Conservation (phyloP, 495 filamentous ascomycete genomes). For the Sporormia fimetaria region DNA sequence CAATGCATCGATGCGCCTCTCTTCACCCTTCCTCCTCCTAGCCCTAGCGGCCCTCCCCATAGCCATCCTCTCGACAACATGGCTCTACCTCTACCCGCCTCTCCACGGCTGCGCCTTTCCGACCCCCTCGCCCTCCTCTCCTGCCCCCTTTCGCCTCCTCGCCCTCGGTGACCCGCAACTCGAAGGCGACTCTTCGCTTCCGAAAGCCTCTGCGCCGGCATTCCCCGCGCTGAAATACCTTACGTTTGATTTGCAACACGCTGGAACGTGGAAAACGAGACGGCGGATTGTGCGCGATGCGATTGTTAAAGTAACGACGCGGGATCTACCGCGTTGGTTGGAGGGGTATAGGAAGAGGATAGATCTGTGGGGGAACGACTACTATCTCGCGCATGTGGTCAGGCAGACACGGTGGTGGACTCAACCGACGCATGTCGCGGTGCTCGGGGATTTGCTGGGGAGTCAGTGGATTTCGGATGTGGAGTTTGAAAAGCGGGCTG, state of each 20-base stretch:
- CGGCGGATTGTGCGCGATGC: conserved; percentile 14
- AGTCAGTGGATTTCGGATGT: conserved; percentile 86
- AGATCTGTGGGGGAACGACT: conserved; percentile 88
- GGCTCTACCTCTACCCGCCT: conserved; percentile 82
- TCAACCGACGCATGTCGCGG: conserved; percentile 72
- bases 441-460: conserved; percentile 86
- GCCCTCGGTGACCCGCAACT: conserved; percentile 89
- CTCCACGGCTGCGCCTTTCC: conserved; percentile 78
- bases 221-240: conserved; percentile 36
- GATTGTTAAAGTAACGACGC: conserved; percentile 39
- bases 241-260: conserved; percentile 33
- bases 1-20: conserved; percentile 35
- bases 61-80: conserved; percentile 54
- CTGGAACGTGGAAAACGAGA: conserved; percentile 17
- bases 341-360: conserved; percentile 61
- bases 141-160: conserved; percentile 74
- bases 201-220: conserved; percentile 45
- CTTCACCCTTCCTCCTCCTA: conserved; percentile 26
- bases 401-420: conserved; percentile 72
- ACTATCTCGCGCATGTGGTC: conserved; percentile 87
- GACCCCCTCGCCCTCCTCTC: conserved; percentile 30
- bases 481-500: conserved; percentile 63
- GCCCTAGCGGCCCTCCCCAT: conserved; percentile 53
- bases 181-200: conserved; percentile 80
- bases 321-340: conserved; percentile 54